Conservation (phyloP, 345 rosid genomes). For the Brassica cretica region DNA sequence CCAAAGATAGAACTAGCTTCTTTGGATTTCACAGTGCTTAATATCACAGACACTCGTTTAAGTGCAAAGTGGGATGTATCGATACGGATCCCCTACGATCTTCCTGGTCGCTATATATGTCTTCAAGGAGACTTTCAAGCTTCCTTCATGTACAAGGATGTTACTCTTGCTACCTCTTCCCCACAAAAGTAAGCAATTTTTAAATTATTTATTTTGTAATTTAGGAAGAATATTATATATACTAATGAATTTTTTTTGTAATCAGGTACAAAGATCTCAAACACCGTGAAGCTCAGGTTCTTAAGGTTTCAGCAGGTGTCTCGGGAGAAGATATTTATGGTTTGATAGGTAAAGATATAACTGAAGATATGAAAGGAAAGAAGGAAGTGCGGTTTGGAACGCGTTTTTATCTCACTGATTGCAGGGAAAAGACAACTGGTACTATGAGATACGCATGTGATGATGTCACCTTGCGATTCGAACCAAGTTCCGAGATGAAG, state of each 20-base stretch:
- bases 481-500: neutral
- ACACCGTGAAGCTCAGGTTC: neutral
- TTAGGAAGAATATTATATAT: too few species aligned
- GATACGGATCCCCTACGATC: neutral
- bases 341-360: conserved; percentile 5
- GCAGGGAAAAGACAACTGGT: neutral
- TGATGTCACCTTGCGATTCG: neutral
- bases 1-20: neutral
- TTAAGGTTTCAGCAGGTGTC: conserved; percentile 7
- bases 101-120: neutral
- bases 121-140: neutral
- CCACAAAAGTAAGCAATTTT: neutral
- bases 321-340: neutral
- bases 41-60: neutral
- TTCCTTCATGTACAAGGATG: neutral
- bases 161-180: neutral
- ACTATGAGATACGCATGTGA: neutral
- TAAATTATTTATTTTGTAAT: too few species aligned
- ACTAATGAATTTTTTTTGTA: neutral
- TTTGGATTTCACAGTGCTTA: neutral
- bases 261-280: neutral
- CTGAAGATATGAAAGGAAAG: conserved; percentile 16
- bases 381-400: conserved; percentile 6
- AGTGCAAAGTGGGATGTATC: neutral
- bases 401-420: conserved; percentile 6